Evolutionary conservation across 2,329 filamentous ascomycete genomes (phyloP).

Genomic region (Exophiala aquamarina): DNA sequence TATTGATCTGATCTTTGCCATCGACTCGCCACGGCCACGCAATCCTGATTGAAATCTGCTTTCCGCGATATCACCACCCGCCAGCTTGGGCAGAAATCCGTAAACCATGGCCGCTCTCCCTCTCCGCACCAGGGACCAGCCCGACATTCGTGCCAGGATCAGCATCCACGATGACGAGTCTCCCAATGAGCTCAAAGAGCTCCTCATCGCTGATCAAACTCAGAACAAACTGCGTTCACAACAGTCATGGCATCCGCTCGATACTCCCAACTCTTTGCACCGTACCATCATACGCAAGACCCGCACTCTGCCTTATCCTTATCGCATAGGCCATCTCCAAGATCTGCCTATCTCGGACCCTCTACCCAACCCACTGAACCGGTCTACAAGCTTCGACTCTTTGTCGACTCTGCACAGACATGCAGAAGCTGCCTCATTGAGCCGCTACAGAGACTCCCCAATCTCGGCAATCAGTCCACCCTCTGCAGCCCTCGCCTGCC

Average conservation of each 20-base stretch:
- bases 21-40: constrained; percentile 12
- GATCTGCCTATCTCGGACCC: constrained; percentile 13
- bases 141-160: constrained; percentile 21
- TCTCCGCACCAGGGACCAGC: constrained; percentile 15
- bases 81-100: no score
- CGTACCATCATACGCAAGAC: constrained; percentile 14
- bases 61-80: no score
- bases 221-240: constrained; percentile 19
- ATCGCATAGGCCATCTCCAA: constrained; percentile 13
- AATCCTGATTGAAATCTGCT: not conserved
- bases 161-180: constrained; percentile 21
- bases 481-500: constrained; percentile 3
- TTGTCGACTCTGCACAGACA: constrained; percentile 22
- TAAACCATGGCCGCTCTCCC: constrained; percentile 16
- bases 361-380: constrained; percentile 10
- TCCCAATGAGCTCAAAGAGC: constrained; percentile 14
- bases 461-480: constrained; percentile 20
- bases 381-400: constrained; percentile 23
- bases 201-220: constrained; percentile 17
- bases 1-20: constrained; percentile 1
- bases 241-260: constrained; percentile 17
- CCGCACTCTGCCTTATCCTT: constrained; percentile 18
- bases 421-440: constrained; percentile 19
- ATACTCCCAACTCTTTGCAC: constrained; percentile 6
- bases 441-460: constrained; percentile 20